Conservation (phyloP, 2,329 filamentous ascomycete genomes). For the Fusarium newnesense region DNA sequence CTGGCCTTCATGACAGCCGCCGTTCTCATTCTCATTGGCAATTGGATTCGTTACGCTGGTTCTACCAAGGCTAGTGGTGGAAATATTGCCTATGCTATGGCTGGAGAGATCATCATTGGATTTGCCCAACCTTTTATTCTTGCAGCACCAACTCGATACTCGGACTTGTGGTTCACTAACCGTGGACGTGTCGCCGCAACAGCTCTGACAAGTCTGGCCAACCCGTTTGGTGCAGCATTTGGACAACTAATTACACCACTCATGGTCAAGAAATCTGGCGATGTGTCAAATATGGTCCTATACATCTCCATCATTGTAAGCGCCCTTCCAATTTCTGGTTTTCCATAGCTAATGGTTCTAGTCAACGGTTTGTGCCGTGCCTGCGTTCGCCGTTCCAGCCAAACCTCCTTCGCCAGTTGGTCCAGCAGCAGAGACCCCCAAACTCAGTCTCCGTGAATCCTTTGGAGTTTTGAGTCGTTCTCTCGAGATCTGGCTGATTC, state of each 20-base stretch:
- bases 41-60: conserved; percentile 90
- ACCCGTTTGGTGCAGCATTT: conserved; percentile 88
- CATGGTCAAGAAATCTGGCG: conserved; percentile 70
- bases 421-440: conserved; percentile 70
- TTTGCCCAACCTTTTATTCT: conserved; percentile 93
- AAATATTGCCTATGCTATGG: conserved; percentile 81
- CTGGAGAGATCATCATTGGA: conserved; percentile 90
- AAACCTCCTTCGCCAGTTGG: conserved; percentile 81
- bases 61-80: conserved; percentile 65
- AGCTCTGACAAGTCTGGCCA: conserved; percentile 84
- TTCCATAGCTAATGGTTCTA: conserved; percentile 32
- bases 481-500: conserved; percentile 81
- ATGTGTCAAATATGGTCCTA: conserved; percentile 84
- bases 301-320: conserved; percentile 85
- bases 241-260: conserved; percentile 88
- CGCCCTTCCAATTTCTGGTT: not conserved
- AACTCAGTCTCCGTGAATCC: conserved; percentile 63
- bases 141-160: conserved; percentile 88
- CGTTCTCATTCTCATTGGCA: conserved; percentile 79
- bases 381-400: conserved; percentile 83
- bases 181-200: conserved; percentile 87
- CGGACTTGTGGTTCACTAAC: conserved; percentile 93
- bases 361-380: conserved; percentile 66
- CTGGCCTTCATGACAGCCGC: conserved; percentile 79
- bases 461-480: conserved; percentile 64